Evolutionary conservation across 2,329 filamentous ascomycete species (phyloP), one percentile per base, ranked within the genome.

Genomic region (Pseudogymnoascus sp.): DNA sequence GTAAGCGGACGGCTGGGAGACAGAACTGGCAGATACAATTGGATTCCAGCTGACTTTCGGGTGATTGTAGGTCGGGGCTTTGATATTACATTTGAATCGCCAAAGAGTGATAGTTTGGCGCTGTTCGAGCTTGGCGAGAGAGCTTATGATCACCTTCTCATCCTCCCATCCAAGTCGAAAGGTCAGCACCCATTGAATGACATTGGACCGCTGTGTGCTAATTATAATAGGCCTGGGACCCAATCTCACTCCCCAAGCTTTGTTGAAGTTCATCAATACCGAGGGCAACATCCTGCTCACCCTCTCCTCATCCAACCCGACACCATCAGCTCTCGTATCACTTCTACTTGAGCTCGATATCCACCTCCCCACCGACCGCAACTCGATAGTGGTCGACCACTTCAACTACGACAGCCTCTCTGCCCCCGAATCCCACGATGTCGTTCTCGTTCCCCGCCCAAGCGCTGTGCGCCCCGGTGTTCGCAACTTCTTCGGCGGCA

Each of bases 131-230:
- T 95, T 67, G 95, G 93, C 73, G 91, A 95, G 79, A 87, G 89
- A 75, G 86, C 85, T 67, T 97, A 93, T 77, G 93, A 97, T 78
- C 93, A 99, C 77, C 79, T 97, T 68, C 77, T 97, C 67, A 83
- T 99, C 69, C 85, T 97, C 67, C 95, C 95, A 61, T 86, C 88
- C 65, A 96, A 93, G 77, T 86, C 90, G 34, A 99, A 99, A 84
- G 93, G 89, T 91, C 74, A 75, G 16, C n/a, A 36, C 7, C 31
- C 28, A 62, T 43, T 40, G 16, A 21, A 23, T 36, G 18, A 18
- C 36, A 46, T 21, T 36, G 70, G 25, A 5, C 49, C 11, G 9
- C 23, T 63, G 14, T 28, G 56, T 69, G 59, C 61, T 40, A 59
- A 18, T 34, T 25, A 25, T 12, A 16, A 34, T 46, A 92, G 90